Evolutionary conservation across 2,329 filamentous ascomycete species (phyloP).

Genomic region (Arthrobotrys sphaeroides): DNA sequence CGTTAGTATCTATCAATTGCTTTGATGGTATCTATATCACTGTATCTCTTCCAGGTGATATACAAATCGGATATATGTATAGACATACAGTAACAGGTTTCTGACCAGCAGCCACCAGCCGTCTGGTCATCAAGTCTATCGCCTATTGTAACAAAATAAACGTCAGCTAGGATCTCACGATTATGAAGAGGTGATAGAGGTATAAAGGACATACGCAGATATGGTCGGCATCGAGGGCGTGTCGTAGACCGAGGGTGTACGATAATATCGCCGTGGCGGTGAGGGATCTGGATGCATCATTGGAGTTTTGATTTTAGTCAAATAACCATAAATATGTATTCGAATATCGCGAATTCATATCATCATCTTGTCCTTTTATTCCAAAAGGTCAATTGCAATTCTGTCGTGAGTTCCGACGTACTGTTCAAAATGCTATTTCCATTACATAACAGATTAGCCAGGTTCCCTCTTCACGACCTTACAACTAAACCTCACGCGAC

Average conservation of each 20-base stretch:
- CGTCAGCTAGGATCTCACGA: background rate
- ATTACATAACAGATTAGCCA: constrained; percentile 48
- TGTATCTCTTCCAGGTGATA: no score
- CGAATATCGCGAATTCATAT: no score
- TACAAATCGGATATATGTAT: background rate
- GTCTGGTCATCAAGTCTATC: constrained; percentile 93
- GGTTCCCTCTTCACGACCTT: background rate
- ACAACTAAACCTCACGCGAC: background rate
- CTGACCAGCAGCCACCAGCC: constrained; percentile 84
- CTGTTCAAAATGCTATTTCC: constrained; percentile 50
- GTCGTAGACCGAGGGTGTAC: constrained; percentile 87
- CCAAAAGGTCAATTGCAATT: no score
- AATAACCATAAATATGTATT: no score
- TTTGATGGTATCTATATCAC: no score
- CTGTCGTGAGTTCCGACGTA: constrained; percentile 9
- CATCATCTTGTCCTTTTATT: no score
- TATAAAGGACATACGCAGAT: constrained; percentile 69
- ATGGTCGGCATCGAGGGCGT: constrained; percentile 98
- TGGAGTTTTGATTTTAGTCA: no score
- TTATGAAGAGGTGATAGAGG: no score
- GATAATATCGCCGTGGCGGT: constrained; percentile 83
- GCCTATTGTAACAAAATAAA: constrained; percentile 64
- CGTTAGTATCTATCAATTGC: background rate
- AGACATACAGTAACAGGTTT: constrained; percentile 75
- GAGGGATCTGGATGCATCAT: constrained; percentile 67